Conservation (phyloP, 169 alveolate genomes). For the Eimeria maxima region DNA sequence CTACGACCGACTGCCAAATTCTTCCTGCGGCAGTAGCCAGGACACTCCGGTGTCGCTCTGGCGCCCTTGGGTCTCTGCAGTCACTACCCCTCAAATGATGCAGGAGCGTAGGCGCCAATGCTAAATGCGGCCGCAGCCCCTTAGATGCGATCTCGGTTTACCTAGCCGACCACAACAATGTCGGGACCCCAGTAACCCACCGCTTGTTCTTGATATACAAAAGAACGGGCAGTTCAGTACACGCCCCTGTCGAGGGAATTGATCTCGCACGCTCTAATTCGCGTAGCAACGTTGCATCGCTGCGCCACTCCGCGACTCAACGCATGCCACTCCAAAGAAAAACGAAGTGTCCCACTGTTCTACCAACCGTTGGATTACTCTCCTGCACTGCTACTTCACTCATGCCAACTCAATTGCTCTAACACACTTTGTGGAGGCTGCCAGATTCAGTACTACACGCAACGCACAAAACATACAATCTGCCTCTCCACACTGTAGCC, state of each 20-base stretch:
- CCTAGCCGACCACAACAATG: neutral
- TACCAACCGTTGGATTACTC: neutral
- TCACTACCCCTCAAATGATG: conserved; percentile 45
- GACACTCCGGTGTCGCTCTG: conserved; percentile 39
- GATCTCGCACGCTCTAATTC: conserved; percentile 45
- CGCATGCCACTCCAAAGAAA: conserved; percentile 15
- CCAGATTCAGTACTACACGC: no score
- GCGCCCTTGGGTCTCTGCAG: conserved; percentile 65
- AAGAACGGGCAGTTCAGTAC: neutral
- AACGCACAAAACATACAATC: no score
- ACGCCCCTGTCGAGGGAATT: neutral
- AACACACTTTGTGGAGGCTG: no score
- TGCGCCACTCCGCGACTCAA: conserved; percentile 68
- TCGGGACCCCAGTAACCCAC: neutral
- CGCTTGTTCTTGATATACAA: neutral
- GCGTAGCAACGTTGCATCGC: neutral
- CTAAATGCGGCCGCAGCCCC: neutral
- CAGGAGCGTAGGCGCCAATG: conserved; percentile 71
- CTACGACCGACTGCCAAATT: conserved; percentile 57
- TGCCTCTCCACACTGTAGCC: no score
- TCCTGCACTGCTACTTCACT: neutral
- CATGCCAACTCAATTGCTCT: neutral
- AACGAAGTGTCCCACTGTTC: neutral
- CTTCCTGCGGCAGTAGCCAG: conserved; percentile 37
- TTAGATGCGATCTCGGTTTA: neutral